A percentile compares a stretch with the other conserved stretches of the same genome.
These are phyloP conservation scores for Taphrina wiesneri DNA, from an alignment of 1,139 yeast genomes.

Conservation along the genomic window DNA sequence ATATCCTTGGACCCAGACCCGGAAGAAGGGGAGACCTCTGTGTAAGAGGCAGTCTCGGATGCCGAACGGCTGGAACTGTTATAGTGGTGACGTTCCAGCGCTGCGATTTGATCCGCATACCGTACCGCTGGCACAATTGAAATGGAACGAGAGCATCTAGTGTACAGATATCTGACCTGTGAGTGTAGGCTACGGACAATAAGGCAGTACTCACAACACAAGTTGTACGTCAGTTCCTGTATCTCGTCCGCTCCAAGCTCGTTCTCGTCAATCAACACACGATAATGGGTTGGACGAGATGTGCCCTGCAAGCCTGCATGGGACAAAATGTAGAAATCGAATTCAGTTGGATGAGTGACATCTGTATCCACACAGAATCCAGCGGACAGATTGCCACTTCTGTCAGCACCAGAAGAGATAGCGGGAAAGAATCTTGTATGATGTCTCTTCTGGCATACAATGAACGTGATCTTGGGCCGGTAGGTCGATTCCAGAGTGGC, in stretches of 20 bases:
- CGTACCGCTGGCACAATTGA: conserved; percentile 45
- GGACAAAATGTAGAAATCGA: conserved; percentile 44
- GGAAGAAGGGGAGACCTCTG: conserved; percentile 7
- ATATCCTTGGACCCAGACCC: background rate
- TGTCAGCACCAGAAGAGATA: conserved; percentile 38
- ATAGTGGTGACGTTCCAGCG: conserved; percentile 16
- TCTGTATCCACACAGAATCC: conserved; percentile 45
- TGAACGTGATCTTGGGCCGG: conserved; percentile 43
- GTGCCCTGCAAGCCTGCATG: conserved; percentile 46
- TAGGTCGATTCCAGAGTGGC: conserved; percentile 39
- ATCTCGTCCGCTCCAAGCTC: conserved; percentile 42
- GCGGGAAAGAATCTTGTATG: conserved; percentile 45
- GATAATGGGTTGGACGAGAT: conserved; percentile 46
- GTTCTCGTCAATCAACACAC: conserved; percentile 44
- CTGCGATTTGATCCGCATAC: conserved; percentile 40
- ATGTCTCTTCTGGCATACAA: conserved; percentile 42
- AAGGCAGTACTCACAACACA: conserved; percentile 39
- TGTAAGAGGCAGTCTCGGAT: conserved; percentile 6
- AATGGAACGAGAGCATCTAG: conserved; percentile 39
- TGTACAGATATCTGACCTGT: conserved; percentile 35
- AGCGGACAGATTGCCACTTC: conserved; percentile 42
- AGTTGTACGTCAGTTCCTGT: conserved; percentile 43
- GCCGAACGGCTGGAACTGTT: conserved; percentile 17
- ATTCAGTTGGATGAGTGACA: conserved; percentile 43
- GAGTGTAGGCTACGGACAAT: conserved; percentile 43